Percentiles rank a stretch among this genome's conserved stretches.
These are phyloP conservation scores for Euptelea pleiosperma DNA, from an alignment of 164 flowering plant species.

Conservation along the genomic window DNA sequence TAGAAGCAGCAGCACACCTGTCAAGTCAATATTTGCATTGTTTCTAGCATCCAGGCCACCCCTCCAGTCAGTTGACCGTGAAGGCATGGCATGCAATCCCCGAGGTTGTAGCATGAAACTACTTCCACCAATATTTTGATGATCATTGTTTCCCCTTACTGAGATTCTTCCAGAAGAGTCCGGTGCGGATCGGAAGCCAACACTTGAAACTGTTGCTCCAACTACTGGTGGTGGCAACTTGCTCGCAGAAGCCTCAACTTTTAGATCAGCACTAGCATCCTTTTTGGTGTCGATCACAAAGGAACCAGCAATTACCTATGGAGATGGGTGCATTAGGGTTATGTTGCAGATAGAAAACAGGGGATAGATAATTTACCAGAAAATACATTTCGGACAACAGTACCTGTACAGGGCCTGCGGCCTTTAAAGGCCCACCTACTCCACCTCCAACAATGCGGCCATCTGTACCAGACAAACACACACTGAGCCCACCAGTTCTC, in stretches of 20 bases:
- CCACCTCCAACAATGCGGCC: slow-evolving; percentile 92
- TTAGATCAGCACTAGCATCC: slow-evolving; percentile 32
- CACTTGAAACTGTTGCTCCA: slow-evolving; percentile 34
- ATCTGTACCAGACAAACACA: slow-evolving; percentile 65
- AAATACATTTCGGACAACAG: not conserved
- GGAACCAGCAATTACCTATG: slow-evolving; percentile 64
- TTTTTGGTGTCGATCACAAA: slow-evolving; percentile 46
- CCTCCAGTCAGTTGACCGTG: slow-evolving; percentile 51
- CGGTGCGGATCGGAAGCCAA: slow-evolving; percentile 42
- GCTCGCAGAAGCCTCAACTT: slow-evolving; percentile 35
- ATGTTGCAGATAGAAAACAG: not conserved
- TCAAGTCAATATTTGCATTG: slow-evolving; percentile 27
- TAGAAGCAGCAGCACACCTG: slow-evolving; percentile 40
- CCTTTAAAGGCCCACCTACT: slow-evolving; percentile 72
- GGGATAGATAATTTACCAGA: not conserved
- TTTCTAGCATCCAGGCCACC: slow-evolving; percentile 30
- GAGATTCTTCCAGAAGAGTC: slow-evolving; percentile 44
- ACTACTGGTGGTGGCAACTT: slow-evolving; percentile 39
- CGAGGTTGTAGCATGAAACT: slow-evolving; percentile 50
- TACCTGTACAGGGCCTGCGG: slow-evolving; percentile 95
- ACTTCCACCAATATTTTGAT: slow-evolving; percentile 38
- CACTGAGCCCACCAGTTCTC: slow-evolving; percentile 79
- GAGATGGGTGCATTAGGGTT: not conserved
- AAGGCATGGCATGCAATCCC: slow-evolving; percentile 33
- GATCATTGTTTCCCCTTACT: slow-evolving; percentile 38